Evolutionary conservation across 192 early-diverging fungal genomes (phyloP), one percentile per base, ranked within the genome.

Genomic region (Coemansia sp.): DNA sequence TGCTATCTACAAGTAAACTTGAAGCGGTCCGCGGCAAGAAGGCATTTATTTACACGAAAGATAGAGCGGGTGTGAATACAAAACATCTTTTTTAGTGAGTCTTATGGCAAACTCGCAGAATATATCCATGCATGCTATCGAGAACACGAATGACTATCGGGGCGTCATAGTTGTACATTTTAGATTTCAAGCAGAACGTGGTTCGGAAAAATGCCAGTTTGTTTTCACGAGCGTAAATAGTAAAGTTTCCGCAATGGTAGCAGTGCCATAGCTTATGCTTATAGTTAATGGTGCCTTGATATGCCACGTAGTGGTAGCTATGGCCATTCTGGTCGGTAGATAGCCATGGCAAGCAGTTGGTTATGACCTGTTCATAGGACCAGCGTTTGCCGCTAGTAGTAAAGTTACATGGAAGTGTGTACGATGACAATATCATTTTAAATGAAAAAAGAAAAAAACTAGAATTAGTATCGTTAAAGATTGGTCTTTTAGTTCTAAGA

Each of bases 221-320:
- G 31, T 45, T 39, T 15, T 34, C 17, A 18, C 17, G 31, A 6
- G 45, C 55, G 34, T 57, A 40, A 6, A 57, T 57, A 9, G 44
- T 57, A 26, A 26, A 57, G 31, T 39, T 43, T 11, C 43, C 34
- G 37, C 55, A 57, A n/a, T 57, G 31, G 21, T 47, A 47, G 36
- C 17, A 16, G 37, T 47, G 30, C 37, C 44, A 43, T 21, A 5
- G 5, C 44, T 47, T 47, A 18, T 36, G 9, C 43, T 56, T 56
- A 43, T 56, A 36, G 31, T 43, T 2, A 3, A 37, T 46, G 6
- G n/a, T 46, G 3, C 54, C 54, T 32, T 15, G 10, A 17, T 17
- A 23, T 2, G 44, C 9, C 14, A 23, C 3, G 16, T 56, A 9
- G 5, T 1, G 2, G 26, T 43, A 21, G 30, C 32, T 42, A 56